Evolutionary conservation across 2,329 filamentous ascomycete species (phyloP).

Genomic region (Pseudogymnoascus sp.): DNA sequence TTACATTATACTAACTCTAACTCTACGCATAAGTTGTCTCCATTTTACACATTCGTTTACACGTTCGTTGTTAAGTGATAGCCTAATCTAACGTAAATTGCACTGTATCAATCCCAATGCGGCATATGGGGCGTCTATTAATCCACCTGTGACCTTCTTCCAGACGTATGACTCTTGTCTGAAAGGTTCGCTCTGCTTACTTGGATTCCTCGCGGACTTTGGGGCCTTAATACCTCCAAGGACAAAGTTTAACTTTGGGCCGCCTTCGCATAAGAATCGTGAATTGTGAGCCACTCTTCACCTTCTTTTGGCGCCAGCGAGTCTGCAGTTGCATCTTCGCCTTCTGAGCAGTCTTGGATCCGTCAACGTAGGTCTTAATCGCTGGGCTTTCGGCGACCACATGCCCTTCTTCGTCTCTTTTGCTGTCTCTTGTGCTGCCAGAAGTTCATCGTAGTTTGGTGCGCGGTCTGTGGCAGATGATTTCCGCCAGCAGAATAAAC

Average conservation of each 20-base stretch:
- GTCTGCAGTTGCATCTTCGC: slow-evolving; percentile 88
- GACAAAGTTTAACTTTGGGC: slow-evolving; percentile 82
- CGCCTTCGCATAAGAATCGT: slow-evolving; percentile 86
- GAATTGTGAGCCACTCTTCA: slow-evolving; percentile 94
- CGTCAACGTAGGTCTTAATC: slow-evolving; percentile 74
- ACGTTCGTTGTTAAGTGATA: neutral
- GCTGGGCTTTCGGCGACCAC: slow-evolving; percentile 89
- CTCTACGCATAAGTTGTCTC: neutral
- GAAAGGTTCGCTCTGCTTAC: slow-evolving; percentile 82
- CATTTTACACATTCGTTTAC: neutral
- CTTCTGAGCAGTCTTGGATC: slow-evolving; percentile 87
- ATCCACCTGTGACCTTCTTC: neutral
- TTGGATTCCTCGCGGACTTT: slow-evolving; percentile 70
- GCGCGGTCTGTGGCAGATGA: slow-evolving; percentile 93
- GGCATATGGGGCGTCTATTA: neutral
- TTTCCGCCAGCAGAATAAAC: neutral
- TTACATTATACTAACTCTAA: neutral
- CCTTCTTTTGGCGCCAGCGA: slow-evolving; percentile 82
- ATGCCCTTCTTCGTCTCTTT: slow-evolving; percentile 88
- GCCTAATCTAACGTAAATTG: neutral
- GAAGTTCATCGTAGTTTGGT: slow-evolving; percentile 84
- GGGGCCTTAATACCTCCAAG: slow-evolving; percentile 88
- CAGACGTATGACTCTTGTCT: slow-evolving; percentile 77
- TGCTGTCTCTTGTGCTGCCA: slow-evolving; percentile 72
- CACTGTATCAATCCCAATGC: neutral